These are phyloP conservation scores for Mychonastes homosphaera DNA, from an alignment of 139 green algal genomes.

Conservation along the genomic window DNA sequence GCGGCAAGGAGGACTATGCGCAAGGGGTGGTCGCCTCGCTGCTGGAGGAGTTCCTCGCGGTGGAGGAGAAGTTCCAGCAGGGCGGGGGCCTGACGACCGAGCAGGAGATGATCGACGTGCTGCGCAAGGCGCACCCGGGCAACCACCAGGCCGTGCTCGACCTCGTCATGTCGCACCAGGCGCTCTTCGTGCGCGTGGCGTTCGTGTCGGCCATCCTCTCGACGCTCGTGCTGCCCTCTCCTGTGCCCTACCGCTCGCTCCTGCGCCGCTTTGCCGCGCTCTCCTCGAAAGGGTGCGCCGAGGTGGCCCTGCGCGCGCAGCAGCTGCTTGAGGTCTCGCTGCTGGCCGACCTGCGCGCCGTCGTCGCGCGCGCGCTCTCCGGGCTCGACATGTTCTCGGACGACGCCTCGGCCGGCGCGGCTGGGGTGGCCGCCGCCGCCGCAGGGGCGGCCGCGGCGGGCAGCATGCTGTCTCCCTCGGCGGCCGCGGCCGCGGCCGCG, in stretches of 20 bases:
- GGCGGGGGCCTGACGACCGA: conserved; percentile 44
- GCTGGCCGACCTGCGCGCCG: conserved; percentile 69
- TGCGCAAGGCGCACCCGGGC: conserved; percentile 48
- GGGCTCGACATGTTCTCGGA: conserved; percentile 80
- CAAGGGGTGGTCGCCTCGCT: conserved; percentile 35
- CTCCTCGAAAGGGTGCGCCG: conserved; percentile 22
- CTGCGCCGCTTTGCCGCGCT: conserved; percentile 73
- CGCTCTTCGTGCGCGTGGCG: conserved; percentile 49
- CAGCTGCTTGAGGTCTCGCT: conserved; percentile 65
- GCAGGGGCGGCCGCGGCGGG: too few species aligned
- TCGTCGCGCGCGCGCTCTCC: conserved; percentile 74
- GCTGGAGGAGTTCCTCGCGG: conserved; percentile 62
- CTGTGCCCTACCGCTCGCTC: conserved; percentile 55
- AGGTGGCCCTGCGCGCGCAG: conserved; percentile 19
- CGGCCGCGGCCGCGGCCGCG: too few species aligned
- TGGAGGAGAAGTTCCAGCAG: conserved; percentile 62
- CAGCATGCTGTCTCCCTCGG: too few species aligned
- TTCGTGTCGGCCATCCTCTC: conserved; percentile 70
- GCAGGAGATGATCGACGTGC: conserved; percentile 77
- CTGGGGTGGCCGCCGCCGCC: background rate
- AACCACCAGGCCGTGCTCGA: conserved; percentile 60
- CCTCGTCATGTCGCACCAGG: conserved; percentile 71
- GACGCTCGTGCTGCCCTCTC: conserved; percentile 58
- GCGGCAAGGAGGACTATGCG: conserved; percentile 49
- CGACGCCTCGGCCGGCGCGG: conserved; percentile 10